A percentile compares a stretch with the other conserved stretches of the same genome.
Evolutionary conservation across 192 early-diverging fungal genomes (phyloP).

Genomic region (Coemansia guatemalensis): DNA sequence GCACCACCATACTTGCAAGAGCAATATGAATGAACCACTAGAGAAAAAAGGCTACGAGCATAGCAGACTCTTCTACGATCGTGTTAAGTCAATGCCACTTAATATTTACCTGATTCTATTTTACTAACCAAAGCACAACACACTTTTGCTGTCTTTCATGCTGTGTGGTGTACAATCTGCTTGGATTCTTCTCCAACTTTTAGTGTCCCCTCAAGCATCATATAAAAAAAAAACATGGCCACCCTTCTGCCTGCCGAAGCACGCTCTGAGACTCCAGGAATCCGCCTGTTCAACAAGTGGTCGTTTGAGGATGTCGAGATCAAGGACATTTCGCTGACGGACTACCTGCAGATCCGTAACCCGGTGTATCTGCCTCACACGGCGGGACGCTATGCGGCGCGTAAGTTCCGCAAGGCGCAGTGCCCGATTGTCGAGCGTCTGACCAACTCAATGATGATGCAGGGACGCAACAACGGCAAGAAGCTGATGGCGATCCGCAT

Average conservation of each 20-base stretch:
- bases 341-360: slow-evolving; percentile 91
- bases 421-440: slow-evolving; percentile 98
- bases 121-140: too few relatives aligned
- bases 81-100: not conserved
- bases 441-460: slow-evolving; percentile 99
- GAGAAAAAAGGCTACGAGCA: not conserved
- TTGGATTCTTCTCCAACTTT: not conserved
- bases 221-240: slow-evolving; percentile 43
- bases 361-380: slow-evolving; percentile 98
- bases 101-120: not conserved
- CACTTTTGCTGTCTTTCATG: not conserved
- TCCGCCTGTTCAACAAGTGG: slow-evolving; percentile 86
- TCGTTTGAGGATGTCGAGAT: slow-evolving; percentile 84
- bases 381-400: slow-evolving; percentile 95
- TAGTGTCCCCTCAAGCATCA: slow-evolving; percentile 30
- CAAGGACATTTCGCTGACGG: slow-evolving; percentile 85
- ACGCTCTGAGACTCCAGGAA: slow-evolving; percentile 46
- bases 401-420: slow-evolving; percentile 98
- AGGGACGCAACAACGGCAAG: slow-evolving; percentile 99
- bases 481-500: slow-evolving; percentile 99
- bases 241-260: slow-evolving; percentile 55
- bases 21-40: slow-evolving; percentile 1
- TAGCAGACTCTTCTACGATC: not conserved
- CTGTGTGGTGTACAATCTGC: not conserved
- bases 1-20: too few relatives aligned